These are phyloP conservation scores for Microsporum canis DNA, from an alignment of 2,329 filamentous ascomycete genomes.

Conservation along the genomic window DNA sequence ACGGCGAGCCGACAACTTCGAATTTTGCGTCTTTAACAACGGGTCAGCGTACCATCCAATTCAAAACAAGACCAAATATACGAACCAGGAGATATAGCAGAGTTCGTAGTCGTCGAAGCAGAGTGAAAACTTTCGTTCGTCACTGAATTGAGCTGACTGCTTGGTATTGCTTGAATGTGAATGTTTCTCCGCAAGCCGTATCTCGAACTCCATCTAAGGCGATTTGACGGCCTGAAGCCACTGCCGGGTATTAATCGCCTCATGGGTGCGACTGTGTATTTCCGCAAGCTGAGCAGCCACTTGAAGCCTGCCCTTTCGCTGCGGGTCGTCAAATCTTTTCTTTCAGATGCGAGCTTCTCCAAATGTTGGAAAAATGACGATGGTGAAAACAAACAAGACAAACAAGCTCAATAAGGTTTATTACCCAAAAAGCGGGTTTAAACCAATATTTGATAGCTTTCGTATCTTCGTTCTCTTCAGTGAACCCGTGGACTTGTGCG, in stretches of 20 bases:
- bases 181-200: conserved; percentile 26
- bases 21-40: conserved; percentile 70
- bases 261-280: conserved; percentile 20
- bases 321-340: neutral
- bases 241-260: conserved; percentile 25
- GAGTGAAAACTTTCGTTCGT: conserved; percentile 28
- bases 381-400: conserved; percentile 10
- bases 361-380: conserved; percentile 3
- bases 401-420: conserved; percentile 10
- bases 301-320: neutral
- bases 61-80: neutral
- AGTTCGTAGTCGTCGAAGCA: conserved; percentile 27
- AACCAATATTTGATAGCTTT: neutral
- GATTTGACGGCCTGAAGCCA: conserved; percentile 25
- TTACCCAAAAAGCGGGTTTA: neutral
- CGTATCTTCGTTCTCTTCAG: neutral
- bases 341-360: neutral
- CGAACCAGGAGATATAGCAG: conserved; percentile 34
- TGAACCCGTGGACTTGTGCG: neutral
- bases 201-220: neutral
- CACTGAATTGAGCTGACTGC: conserved; percentile 27
- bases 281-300: conserved; percentile 5
- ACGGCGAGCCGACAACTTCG: conserved; percentile 81
- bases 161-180: conserved; percentile 35
- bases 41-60: neutral